Evolutionary conservation across 371 early-diverging fungal genomes (phyloP), one percentile per base, ranked within the genome.

Genomic region (Scutellospora calospora): DNA sequence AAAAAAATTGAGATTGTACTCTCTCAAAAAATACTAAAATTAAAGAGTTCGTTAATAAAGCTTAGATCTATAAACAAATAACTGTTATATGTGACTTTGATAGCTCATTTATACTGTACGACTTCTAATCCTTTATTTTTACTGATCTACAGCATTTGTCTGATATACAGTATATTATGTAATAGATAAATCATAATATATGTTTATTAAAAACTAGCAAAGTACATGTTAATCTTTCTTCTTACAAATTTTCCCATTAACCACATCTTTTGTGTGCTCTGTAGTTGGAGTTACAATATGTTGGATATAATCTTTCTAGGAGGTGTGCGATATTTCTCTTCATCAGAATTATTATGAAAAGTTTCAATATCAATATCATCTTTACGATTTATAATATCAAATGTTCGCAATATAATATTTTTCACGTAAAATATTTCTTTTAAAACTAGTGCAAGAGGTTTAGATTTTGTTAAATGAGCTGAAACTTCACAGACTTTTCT

Each of bases 371-470:
- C 12, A 60, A 60, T 29, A 60, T 60, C 60, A 60, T 60, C 12
- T 22, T 60, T 60, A 22, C 22, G 12, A 60, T 60, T 60, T 27
- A 60, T 60, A 5, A 60, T 60, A 29, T 60, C 60, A 1, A 60
- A 60, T 60, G 27, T 29, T 60, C 22, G 27, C 11, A 60, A 4
- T 22, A 60, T 60, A 29, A 27, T 60, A 60, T 22, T 4, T 60
- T 60, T 60, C 12, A 29, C 60, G 22, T 29, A 60, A 27, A 60
- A 60, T 60, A 60, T 60, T 60, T 60, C 27, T 29, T 60, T 60
- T 60, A 60, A 60, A 60, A 22, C 60, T 54, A 72, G 49, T 25
- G 74, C 74, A 74, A 74, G 74, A 11, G 74, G 57, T 74, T 74
- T 52, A 55, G 54, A 14, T 2, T 57, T 74, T 2, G 25, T 55